Conservation (phyloP, 495 filamentous ascomycete species). For the Talaromyces nanjingensis region DNA sequence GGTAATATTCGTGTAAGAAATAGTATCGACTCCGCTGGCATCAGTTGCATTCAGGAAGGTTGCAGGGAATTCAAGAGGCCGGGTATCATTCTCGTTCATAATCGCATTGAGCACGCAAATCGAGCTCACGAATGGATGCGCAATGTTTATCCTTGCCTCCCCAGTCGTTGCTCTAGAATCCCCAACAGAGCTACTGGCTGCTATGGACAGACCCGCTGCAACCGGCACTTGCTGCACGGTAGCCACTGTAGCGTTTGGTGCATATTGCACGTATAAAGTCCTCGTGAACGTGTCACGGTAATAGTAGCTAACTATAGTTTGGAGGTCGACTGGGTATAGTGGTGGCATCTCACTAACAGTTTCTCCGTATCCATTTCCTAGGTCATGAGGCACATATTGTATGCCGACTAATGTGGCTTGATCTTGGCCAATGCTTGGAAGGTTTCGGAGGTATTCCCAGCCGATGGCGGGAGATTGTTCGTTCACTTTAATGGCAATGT, state of each 20-base stretch:
- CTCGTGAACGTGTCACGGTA: background rate
- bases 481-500: background rate
- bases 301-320: background rate
- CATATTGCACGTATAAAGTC: background rate
- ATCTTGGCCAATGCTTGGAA: constrained; percentile 1
- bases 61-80: background rate
- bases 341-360: background rate
- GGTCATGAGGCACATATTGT: background rate
- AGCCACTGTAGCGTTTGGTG: background rate
- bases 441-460: constrained; percentile 4
- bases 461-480: constrained; percentile 6
- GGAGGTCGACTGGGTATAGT: background rate
- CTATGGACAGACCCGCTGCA: background rate
- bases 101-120: constrained; percentile 2
- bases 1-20: background rate
- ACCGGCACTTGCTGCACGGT: background rate
- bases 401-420: background rate
- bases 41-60: background rate
- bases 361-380: background rate
- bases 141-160: background rate
- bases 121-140: constrained; percentile 7
- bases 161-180: background rate
- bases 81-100: constrained; percentile 2
- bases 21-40: background rate
- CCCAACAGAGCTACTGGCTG: background rate